A percentile compares a stretch with the other conserved stretches of the same genome.
These are phyloP conservation scores for Cyclotella choctawhatcheeana DNA, from an alignment of 108 stramenopile species.

Conservation along the genomic window DNA sequence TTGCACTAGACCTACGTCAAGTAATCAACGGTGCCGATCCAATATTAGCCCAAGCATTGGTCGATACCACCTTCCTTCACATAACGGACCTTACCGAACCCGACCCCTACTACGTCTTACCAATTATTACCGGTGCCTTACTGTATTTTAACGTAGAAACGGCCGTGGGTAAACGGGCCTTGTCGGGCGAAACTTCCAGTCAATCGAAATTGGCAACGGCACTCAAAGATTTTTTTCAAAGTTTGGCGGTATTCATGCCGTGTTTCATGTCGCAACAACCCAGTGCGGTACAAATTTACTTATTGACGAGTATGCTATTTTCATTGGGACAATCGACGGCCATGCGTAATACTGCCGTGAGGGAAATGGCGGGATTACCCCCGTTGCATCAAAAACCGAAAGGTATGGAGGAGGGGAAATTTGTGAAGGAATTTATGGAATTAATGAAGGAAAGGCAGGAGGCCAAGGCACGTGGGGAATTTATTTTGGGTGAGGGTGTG, in stretches of 20 bases:
- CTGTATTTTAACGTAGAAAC: constrained; percentile 85
- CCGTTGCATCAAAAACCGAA: constrained; percentile 60
- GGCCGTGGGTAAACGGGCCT: constrained; percentile 69
- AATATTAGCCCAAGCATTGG: constrained; percentile 76
- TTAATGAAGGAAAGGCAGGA: constrained; percentile 49
- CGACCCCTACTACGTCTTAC: constrained; percentile 88
- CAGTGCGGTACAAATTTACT: constrained; percentile 80
- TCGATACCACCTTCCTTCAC: constrained; percentile 69
- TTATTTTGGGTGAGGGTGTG: constrained; percentile 46
- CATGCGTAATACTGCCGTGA: constrained; percentile 66
- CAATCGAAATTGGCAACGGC: constrained; percentile 64
- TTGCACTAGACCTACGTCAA: constrained; percentile 75
- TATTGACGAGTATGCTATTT: constrained; percentile 80
- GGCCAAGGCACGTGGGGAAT: constrained; percentile 42
- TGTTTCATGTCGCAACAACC: constrained; percentile 84
- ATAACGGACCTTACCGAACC: constrained; percentile 86
- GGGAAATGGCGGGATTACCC: constrained; percentile 67
- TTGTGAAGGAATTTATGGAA: constrained; percentile 75
- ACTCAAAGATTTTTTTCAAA: constrained; percentile 84
- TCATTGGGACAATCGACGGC: constrained; percentile 75
- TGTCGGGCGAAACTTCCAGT: constrained; percentile 69
- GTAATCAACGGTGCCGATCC: constrained; percentile 86
- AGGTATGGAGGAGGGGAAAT: constrained; percentile 56
- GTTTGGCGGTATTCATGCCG: constrained; percentile 86
- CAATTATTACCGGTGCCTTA: constrained; percentile 69